Evolutionary conservation across 306 rosid genomes (phyloP), one percentile per base, ranked within the genome.

Genomic region (Notholithocarpus densiflorus): DNA sequence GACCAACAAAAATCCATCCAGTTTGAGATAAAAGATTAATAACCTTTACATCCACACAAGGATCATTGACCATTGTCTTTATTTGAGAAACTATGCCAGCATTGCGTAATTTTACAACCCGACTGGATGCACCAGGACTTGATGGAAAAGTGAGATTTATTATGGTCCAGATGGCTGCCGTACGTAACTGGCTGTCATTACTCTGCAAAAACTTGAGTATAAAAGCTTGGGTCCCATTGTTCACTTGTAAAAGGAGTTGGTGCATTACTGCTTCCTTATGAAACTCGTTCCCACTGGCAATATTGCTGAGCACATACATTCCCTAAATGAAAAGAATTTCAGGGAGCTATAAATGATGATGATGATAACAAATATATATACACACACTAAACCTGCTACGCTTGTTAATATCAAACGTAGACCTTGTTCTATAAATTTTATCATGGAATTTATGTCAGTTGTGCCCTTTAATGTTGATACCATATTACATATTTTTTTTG

Each of bases 191-290:
- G 76, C 82, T 83, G 79, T 93, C 86, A 74, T 72, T 84, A 82
- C 92, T 93, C 84, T 80, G 91, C 82, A 91, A 81, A 82, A 87
- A 84, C 86, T 84, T 85, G 78, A 85, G 79, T 75, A 93, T 73
- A 82, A 89, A 86, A 74, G 87, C 81, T 79, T 75, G 82, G 71
- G 81, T 65, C 70, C 82, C 87, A 14, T 80, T 83, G 37, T 87
- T 92, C 73, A 83, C 81, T 73, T 77, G 87, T 43, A 85, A 83
- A 78, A 89, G 73, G n/a, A 93, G 82, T 81, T 84, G 93, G 56
- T 88, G 86, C 88, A 89, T 89, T 32, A 91, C 94, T 20, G 91
- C 89, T 76, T 91, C 98, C 88, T 89, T 93, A 79, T 91, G 97
- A 79, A 88, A 66, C 77, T 93, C 98, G 53, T 87, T 89, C 80